A percentile compares a stretch with the other conserved stretches of the same genome.
Conservation (phyloP, 1,284 basidiomycete genomes). For the Heterobasidion occidentale region DNA sequence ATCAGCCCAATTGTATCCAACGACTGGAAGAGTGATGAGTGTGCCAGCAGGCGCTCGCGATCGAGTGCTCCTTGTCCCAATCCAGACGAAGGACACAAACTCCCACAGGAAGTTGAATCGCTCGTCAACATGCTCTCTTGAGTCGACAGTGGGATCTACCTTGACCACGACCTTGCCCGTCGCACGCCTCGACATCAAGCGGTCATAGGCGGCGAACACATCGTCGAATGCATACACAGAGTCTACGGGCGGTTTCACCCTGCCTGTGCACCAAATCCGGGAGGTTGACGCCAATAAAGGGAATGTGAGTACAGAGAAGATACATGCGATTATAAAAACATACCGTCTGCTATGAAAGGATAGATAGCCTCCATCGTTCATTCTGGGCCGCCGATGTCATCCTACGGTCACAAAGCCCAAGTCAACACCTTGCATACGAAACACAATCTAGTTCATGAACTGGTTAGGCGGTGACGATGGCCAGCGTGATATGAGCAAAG, state of each 20-base stretch:
- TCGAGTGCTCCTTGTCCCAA: too few relatives aligned
- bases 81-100: too few relatives aligned
- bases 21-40: too few relatives aligned
- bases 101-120: too few relatives aligned
- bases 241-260: constrained; percentile 52
- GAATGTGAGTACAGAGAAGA: not conserved
- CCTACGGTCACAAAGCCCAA: too few relatives aligned
- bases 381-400: too few relatives aligned
- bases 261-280: constrained; percentile 24
- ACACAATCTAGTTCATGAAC: constrained; percentile 30
- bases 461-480: constrained; percentile 6
- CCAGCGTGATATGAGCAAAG: not conserved
- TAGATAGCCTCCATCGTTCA: too few relatives aligned
- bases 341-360: constrained; percentile 30
- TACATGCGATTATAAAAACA: constrained; percentile 1
- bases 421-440: too few relatives aligned
- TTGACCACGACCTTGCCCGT: constrained; percentile 58
- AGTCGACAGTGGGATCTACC: constrained; percentile 17
- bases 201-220: constrained; percentile 49
- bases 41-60: too few relatives aligned
- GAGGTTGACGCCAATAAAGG: constrained; percentile 4
- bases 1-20: too few relatives aligned
- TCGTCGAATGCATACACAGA: constrained; percentile 54
- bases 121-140: too few relatives aligned
- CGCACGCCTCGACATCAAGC: constrained; percentile 44